Base-by-base conservation (phyloP, 192 early-diverging fungal genomes). In the Coemansia sp. region DNA sequence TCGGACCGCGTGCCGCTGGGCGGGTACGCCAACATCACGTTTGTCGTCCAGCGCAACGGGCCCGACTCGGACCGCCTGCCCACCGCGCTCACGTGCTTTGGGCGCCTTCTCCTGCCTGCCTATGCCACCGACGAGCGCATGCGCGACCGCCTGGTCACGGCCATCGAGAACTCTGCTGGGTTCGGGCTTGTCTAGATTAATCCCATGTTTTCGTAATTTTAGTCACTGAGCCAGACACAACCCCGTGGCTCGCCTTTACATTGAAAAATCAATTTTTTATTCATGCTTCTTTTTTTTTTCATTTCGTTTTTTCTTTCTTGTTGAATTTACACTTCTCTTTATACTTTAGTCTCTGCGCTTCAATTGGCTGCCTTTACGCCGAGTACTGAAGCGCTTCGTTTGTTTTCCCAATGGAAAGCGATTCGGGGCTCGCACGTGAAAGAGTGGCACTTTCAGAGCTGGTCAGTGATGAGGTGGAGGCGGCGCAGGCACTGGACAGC, bases 161-260 rank as follows among this genome's bases (percentile, higher is more conserved):
- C 95, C 5, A 94, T 98, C 65, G 87, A 93, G 63, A 95, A 98
- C 60, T 86, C 89, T 18, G 87, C 91, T 67, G 95, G 93, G 0
- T 98, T 98, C 86, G 95, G 95, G 0, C 78, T 98, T 40, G 89
- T 94, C n/a, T n/a, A n/a, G n/a, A n/a, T n/a, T n/a, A n/a, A n/a
- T n/a, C n/a, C n/a, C n/a, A n/a, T n/a, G n/a, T n/a, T n/a, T n/a
- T n/a, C n/a, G n/a, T n/a, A n/a, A n/a, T n/a, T n/a, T n/a, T n/a
- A n/a, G n/a, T n/a, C n/a, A n/a, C n/a, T n/a, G n/a, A n/a, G n/a
- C n/a, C n/a, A n/a, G n/a, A n/a, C n/a, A n/a, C n/a, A n/a, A n/a
- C n/a, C n/a, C n/a, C n/a, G n/a, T n/a, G n/a, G n/a, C n/a, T n/a
- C n/a, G n/a, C n/a, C n/a, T n/a, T n/a, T n/a, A n/a, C n/a, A n/a